Evolutionary conservation across 768 basidiomycete genomes (phyloP).

Genomic region (Xerocomus spinulosus): DNA sequence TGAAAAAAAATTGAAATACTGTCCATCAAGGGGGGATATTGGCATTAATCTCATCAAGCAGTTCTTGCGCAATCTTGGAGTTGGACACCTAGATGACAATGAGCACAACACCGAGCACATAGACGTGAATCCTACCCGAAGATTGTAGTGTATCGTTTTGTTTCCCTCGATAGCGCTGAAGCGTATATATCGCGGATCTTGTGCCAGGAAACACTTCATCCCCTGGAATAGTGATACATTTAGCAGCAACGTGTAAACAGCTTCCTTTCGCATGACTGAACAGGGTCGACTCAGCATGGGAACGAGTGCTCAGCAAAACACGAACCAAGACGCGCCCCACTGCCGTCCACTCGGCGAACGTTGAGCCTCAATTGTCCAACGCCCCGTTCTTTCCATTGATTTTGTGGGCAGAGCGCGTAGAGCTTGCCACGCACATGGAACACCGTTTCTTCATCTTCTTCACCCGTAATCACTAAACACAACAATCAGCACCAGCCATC

Average conservation of each 20-base stretch:
- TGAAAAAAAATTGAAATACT: slow-evolving; percentile 4
- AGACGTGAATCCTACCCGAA: slow-evolving; percentile 50
- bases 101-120: background rate
- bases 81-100: slow-evolving; percentile 49
- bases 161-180: slow-evolving; percentile 68
- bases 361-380: slow-evolving; percentile 69
- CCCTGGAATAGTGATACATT: slow-evolving; percentile 75
- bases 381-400: slow-evolving; percentile 76
- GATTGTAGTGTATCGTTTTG: slow-evolving; percentile 63
- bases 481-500: background rate
- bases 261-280: slow-evolving; percentile 83
- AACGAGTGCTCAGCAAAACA: background rate
- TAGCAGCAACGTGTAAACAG: slow-evolving; percentile 67
- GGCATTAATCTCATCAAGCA: slow-evolving; percentile 51
- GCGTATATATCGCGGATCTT: slow-evolving; percentile 75
- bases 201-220: slow-evolving; percentile 67
- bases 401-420: slow-evolving; percentile 50
- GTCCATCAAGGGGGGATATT: slow-evolving; percentile 37
- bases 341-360: slow-evolving; percentile 57
- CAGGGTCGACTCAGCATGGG: slow-evolving; percentile 7
- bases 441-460: slow-evolving; percentile 77
- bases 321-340: slow-evolving; percentile 63
- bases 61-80: slow-evolving; percentile 66
- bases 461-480: slow-evolving; percentile 61
- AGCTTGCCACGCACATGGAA: slow-evolving; percentile 77